These are phyloP conservation scores for Ceratocystis smalleyi DNA, from an alignment of 2,329 filamentous ascomycete genomes.

Conservation along the genomic window DNA sequence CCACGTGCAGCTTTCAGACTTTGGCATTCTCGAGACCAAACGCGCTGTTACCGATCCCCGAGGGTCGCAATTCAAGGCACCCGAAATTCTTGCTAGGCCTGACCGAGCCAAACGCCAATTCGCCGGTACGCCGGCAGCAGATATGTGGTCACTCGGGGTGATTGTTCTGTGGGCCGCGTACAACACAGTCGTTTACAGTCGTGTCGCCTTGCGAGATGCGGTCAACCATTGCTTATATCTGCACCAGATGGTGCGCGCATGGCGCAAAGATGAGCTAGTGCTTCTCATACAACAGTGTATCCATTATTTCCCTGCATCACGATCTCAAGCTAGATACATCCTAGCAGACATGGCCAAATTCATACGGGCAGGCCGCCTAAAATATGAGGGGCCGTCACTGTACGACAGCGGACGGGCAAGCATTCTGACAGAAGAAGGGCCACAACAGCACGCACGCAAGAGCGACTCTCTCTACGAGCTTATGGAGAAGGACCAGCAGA, in stretches of 20 bases:
- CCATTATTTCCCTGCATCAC: neutral
- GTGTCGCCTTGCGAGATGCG: neutral
- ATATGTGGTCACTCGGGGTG: conserved; percentile 7
- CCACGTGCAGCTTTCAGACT: conserved; percentile 8
- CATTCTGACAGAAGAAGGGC: neutral
- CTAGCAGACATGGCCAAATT: neutral
- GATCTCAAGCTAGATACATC: neutral
- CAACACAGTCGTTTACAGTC: neutral
- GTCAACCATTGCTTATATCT: neutral
- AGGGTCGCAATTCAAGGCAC: conserved; percentile 3
- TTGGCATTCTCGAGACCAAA: conserved; percentile 10
- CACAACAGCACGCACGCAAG: neutral
- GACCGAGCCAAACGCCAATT: neutral
- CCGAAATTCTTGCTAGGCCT: neutral
- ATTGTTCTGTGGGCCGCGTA: conserved; percentile 3
- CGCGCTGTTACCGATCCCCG: neutral
- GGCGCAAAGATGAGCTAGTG: conserved; percentile 6
- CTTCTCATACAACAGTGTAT: conserved; percentile 4
- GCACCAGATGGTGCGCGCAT: conserved; percentile 4
- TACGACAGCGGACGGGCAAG: neutral
- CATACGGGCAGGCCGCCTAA: neutral
- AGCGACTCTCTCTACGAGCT: neutral
- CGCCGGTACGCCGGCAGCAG: neutral
- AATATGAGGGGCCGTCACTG: neutral
- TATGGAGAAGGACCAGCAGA: neutral